Conservation (phyloP, 192 early-diverging fungal species). For the Mortierella antarctica region DNA sequence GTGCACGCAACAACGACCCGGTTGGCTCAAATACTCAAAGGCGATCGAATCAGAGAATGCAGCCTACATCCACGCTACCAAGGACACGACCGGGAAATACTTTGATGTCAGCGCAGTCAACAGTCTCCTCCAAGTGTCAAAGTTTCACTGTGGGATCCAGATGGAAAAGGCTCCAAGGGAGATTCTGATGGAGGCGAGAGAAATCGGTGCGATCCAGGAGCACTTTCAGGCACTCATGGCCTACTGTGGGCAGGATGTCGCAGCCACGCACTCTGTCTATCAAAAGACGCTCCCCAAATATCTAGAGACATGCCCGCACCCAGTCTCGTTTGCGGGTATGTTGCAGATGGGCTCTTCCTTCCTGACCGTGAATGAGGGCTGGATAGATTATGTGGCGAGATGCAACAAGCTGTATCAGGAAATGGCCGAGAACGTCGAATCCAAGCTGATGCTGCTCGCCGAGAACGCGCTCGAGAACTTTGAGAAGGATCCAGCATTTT, state of each 20-base stretch:
- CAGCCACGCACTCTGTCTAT: slow-evolving; percentile 79
- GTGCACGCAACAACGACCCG: slow-evolving; percentile 86
- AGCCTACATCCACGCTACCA: slow-evolving; percentile 50
- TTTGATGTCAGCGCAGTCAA: slow-evolving; percentile 78
- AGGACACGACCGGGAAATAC: slow-evolving; percentile 59
- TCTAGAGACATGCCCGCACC: slow-evolving; percentile 88
- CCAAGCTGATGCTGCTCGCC: slow-evolving; percentile 60
- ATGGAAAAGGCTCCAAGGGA: slow-evolving; percentile 77
- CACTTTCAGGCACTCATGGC: slow-evolving; percentile 74
- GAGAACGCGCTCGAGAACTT: slow-evolving; percentile 52
- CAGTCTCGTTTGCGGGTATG: slow-evolving; percentile 92
- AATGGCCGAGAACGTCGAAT: slow-evolving; percentile 60
- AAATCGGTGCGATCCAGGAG: slow-evolving; percentile 32
- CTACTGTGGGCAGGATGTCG: slow-evolving; percentile 94
- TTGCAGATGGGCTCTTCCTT: slow-evolving; percentile 89
- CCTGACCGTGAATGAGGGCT: slow-evolving; percentile 82
- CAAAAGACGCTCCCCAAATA: slow-evolving; percentile 76
- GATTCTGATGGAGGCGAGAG: slow-evolving; percentile 66
- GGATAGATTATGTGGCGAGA: slow-evolving; percentile 76
- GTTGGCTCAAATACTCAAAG: slow-evolving; percentile 81
- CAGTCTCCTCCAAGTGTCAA: slow-evolving; percentile 80
- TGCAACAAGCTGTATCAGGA: slow-evolving; percentile 67
- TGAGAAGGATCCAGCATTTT: slow-evolving; percentile 29
- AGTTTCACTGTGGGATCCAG: slow-evolving; percentile 76
- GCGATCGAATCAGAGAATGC: slow-evolving; percentile 57